These are phyloP conservation scores for Ogataea allantospora DNA, from an alignment of 805 yeast species.

Conservation along the genomic window DNA sequence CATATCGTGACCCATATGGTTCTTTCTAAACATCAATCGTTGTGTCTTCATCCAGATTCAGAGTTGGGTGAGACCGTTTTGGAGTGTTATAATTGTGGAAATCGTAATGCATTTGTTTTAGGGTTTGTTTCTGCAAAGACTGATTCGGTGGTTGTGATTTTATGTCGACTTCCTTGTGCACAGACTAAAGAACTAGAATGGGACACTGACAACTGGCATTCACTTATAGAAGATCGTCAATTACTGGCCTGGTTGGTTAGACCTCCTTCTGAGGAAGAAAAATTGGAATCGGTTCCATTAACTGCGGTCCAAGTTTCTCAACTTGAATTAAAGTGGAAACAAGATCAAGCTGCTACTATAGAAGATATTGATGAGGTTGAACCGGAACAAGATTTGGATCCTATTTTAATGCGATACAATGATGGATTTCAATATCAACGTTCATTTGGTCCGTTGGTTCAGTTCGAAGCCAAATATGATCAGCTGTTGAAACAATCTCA, in stretches of 20 bases:
- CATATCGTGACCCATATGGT: constrained; percentile 88
- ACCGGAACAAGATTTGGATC: constrained; percentile 59
- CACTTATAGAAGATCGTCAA: constrained; percentile 76
- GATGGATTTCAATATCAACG: constrained; percentile 87
- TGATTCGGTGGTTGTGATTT: constrained; percentile 80
- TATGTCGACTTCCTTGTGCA: constrained; percentile 89
- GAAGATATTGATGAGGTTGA: constrained; percentile 57
- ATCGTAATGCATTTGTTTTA: constrained; percentile 69
- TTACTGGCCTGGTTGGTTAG: constrained; percentile 81
- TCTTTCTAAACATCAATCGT: constrained; percentile 69
- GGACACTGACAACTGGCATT: constrained; percentile 88
- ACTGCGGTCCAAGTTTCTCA: constrained; percentile 63
- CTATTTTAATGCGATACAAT: constrained; percentile 70
- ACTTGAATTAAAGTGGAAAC: constrained; percentile 80
- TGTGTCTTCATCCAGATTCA: constrained; percentile 73
- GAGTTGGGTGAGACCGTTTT: constrained; percentile 83
- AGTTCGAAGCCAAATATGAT: constrained; percentile 80
- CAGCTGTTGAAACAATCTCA: constrained; percentile 71
- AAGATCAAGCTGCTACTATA: constrained; percentile 68
- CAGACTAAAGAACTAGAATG: constrained; percentile 72
- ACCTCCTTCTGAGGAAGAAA: constrained; percentile 63
- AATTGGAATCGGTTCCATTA: constrained; percentile 52
- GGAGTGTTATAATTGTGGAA: constrained; percentile 91
- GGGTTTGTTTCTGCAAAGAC: constrained; percentile 88
- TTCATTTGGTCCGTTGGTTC: constrained; percentile 78